Evolutionary conservation across 305 asterid genomes (phyloP), one percentile per base, ranked within the genome.

Genomic region (Solanum hybrid): DNA sequence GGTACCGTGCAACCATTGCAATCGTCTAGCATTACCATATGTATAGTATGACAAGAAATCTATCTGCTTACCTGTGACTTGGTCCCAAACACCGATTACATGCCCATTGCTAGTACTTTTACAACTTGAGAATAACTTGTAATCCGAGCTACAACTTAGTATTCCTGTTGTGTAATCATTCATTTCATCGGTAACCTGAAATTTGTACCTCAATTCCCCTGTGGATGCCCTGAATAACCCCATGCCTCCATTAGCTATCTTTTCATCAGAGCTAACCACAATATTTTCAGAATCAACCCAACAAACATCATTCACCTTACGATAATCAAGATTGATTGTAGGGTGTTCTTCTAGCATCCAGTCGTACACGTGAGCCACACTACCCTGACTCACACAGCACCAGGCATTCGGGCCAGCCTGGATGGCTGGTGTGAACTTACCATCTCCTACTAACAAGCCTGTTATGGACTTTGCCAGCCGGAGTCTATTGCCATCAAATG

Each of bases 1-100:
- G n/a, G 93, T 88, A 12, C 94, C 93, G 56, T 94, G 92, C 94
- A 88, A 89, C 99, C 66, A 51, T 6, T 51, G 66, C 66, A 51
- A 15, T 0, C n/a, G 9, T 0, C n/a, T 51, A 51, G 9, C 66
- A 51, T 51, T 15, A 51, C 66, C 66, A 51, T 15, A 51, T 51
- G 66, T 51, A 15, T 15, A 51, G 66, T 51, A 51, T 51, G 66
- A 0, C 66, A 6, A 2, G 19, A 10, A 95, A 85, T 96, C 97
- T 4, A 92, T 90, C 87, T 93, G 96, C 80, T 94, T 90, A 2
- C 29, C 29, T 0, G 95, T 93, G 15, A 92, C 93, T 73, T 91
- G 97, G 60, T 96, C 99, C 99, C 98, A 96, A 35, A 94, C 96
- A 27, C 96, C 97, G 78, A 96, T 92, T 1, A 93, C 97, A 88